phyloP scores from a whole-genome alignment of 352 stramenopile genomes.

The Saprolegnia diclina region DNA sequence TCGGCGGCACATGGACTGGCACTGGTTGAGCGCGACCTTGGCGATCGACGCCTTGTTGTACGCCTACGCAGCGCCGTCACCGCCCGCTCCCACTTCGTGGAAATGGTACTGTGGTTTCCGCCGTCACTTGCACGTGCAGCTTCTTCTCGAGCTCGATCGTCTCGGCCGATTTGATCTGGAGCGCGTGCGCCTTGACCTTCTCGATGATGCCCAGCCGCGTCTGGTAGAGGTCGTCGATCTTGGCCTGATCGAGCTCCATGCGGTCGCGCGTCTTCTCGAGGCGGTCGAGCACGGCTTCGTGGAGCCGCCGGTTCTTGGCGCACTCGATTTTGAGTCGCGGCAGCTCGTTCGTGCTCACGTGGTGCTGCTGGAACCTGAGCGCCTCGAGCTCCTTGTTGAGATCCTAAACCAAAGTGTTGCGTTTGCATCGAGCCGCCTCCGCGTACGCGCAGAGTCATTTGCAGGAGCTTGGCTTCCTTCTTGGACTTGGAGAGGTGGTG shows the following conservation, averaged over 20 bases:
- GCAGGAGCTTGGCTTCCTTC: constrained; percentile 60
- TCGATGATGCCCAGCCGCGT: constrained; percentile 69
- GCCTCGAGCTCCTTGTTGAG: constrained; percentile 61
- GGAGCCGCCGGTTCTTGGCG: constrained; percentile 55
- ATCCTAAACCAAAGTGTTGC: constrained; percentile 34
- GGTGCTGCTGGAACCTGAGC: constrained; percentile 51
- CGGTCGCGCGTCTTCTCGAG: constrained; percentile 57
- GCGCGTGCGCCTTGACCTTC: constrained; percentile 35
- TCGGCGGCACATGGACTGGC: constrained; percentile 75
- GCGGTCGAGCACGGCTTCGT: constrained; percentile 58
- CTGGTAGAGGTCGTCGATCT: constrained; percentile 63
- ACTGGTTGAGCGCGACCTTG: constrained; percentile 73
- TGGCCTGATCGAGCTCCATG: constrained; percentile 56
- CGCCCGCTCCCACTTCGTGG: background rate
- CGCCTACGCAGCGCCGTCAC: background rate
- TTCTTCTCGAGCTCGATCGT: constrained; percentile 26
- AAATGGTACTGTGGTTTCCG: constrained; percentile 19
- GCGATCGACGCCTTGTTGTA: constrained; percentile 33
- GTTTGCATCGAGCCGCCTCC: background rate
- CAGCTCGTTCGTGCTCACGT: constrained; percentile 52
- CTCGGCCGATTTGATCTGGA: constrained; percentile 23
- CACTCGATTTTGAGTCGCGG: constrained; percentile 45
- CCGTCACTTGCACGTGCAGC: constrained; percentile 22
- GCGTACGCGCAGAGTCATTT: constrained; percentile 44
- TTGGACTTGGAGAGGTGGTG: constrained; percentile 56